Evolutionary conservation across 495 filamentous ascomycete species (phyloP).

Genomic region (Podospora bellae-mahoneyi): DNA sequence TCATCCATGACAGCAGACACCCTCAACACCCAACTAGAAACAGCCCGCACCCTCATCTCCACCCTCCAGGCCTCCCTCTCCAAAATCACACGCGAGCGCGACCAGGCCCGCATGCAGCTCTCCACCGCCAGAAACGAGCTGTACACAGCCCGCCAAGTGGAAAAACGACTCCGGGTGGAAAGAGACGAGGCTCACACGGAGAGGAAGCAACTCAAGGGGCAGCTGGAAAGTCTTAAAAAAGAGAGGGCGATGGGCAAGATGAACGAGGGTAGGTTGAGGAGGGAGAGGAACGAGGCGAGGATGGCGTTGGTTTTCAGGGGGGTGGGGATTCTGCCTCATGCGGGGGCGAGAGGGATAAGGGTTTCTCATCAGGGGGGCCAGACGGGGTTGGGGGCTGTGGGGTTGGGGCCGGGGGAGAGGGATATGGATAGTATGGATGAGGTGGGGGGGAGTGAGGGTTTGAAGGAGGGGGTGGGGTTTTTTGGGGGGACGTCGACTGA

Average conservation of each 20-base stretch:
- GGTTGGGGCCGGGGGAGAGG: background rate
- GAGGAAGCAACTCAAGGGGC: slow-evolving; percentile 14
- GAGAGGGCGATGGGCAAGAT: slow-evolving; percentile 13
- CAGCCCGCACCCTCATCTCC: slow-evolving; percentile 1
- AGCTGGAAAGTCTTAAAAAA: slow-evolving; percentile 17
- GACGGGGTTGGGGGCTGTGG: background rate
- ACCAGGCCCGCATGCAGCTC: slow-evolving; percentile 23
- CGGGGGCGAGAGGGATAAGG: background rate
- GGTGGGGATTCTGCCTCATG: background rate
- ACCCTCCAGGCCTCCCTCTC: slow-evolving; percentile 12
- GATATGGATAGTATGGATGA: background rate
- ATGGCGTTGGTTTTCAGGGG: slow-evolving; percentile 11
- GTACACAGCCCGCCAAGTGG: slow-evolving; percentile 27
- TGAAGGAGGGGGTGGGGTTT: background rate
- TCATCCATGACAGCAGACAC: background rate
- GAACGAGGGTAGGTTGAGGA: slow-evolving; percentile 23
- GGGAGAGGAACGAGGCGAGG: slow-evolving; percentile 29
- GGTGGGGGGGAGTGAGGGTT: background rate
- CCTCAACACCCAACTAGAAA: background rate
- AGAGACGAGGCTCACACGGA: slow-evolving; percentile 27
- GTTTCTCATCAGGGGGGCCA: background rate
- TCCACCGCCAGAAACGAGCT: slow-evolving; percentile 30
- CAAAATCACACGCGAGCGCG: slow-evolving; percentile 20
- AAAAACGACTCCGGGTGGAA: slow-evolving; percentile 28
- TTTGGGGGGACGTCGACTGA: background rate